Base-by-base conservation (phyloP, 306 rosid genomes). In the Sophora flavescens region DNA sequence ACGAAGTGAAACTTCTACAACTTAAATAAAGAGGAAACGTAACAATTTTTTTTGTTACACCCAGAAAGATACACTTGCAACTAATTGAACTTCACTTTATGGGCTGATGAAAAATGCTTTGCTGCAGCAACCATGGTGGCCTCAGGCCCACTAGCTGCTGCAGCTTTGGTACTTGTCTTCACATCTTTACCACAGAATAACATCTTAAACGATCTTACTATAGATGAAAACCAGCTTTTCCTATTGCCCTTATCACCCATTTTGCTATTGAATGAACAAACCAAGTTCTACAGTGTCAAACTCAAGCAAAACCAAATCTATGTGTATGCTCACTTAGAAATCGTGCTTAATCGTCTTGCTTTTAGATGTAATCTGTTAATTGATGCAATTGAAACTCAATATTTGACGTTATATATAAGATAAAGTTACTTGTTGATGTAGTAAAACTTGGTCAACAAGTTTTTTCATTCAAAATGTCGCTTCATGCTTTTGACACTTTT, bases 91-190 rank as follows among this genome's bases (percentile, higher is more conserved):
- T n/a, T 35, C 48, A 77, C 75, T 59, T 68, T 78, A 44, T 68
- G 76, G 15, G 70, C 33, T 14, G 76, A 57, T 58, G 81, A 78
- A 48, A 78, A 78, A 22, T 78, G 81, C 63, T 58, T 80, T 35
- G 79, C 62, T 14, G 84, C 70, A 35, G 79, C 64, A 65, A 80
- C 75, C 17, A 65, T 35, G 28, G 63, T n/a, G 0, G 76, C 70
- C 42, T 80, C 59, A 47, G 76, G 84, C 22, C 48, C 75, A 57
- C 41, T 45, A 12, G 22, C 7, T 15, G 28, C 68, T 10, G 28
- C 6, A 45, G 45, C 47, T 22, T 35, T 30, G 0, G 16, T 13
- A 44, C 47, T 36, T 65, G 38, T 73, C 79, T 74, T 80, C 63
- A 16, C 73, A 72, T 73, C 62, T 11, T 45, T 26, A 26, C 63